Percentiles rank a stretch among this genome's conserved stretches.
Evolutionary conservation across 331 rosid genomes (phyloP).

Genomic region (Phaseolus coccineus): DNA sequence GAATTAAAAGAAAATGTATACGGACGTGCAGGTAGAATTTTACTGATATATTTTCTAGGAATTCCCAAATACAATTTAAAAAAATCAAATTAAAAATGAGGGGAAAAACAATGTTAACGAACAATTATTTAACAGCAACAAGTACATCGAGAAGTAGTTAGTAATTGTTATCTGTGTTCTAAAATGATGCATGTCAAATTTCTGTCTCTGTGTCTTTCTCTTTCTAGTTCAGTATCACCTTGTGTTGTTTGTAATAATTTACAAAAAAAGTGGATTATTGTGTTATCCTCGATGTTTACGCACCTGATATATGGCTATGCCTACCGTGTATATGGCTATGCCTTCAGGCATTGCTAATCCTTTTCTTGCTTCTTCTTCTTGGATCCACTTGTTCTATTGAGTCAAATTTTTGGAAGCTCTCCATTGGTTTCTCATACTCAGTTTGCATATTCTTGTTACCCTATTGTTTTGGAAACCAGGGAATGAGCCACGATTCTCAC

Average conservation of each 20-base stretch:
- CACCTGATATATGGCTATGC: too few species aligned
- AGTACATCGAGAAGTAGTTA: background rate
- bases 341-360: constrained; percentile 59
- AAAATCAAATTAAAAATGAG: too few species aligned
- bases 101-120: too few species aligned
- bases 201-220: background rate
- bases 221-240: background rate
- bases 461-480: too few species aligned
- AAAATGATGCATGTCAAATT: constrained; percentile 42
- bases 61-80: too few species aligned
- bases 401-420: constrained; percentile 49
- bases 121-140: too few species aligned
- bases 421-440: constrained; percentile 41
- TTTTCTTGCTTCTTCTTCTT: constrained; percentile 54
- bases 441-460: too few species aligned
- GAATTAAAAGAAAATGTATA: too few species aligned
- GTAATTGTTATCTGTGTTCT: background rate
- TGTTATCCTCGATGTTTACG: constrained; percentile 1
- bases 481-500: too few species aligned
- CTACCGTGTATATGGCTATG: constrained; percentile 30
- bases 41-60: too few species aligned
- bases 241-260: constrained; percentile 48
- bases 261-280: constrained; percentile 46
- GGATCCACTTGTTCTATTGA: constrained; percentile 66
- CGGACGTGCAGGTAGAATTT: too few species aligned